Percentiles rank a stretch among this genome's conserved stretches.
These are phyloP conservation scores for Aureobasidium sp. DNA, from an alignment of 2,329 filamentous ascomycete species.

Conservation along the genomic window DNA sequence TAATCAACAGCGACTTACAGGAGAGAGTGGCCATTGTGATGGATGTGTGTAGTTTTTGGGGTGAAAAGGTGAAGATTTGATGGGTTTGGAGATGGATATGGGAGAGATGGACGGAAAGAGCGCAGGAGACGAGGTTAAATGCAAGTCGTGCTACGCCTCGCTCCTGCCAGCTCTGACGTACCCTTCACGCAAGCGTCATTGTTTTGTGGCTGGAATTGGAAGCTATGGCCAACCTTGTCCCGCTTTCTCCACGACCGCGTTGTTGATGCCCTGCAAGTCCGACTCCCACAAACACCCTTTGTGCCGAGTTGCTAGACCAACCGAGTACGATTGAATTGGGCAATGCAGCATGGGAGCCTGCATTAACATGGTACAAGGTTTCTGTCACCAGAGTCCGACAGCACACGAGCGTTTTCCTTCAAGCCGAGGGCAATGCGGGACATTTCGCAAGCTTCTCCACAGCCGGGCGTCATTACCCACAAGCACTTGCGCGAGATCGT, in stretches of 20 bases:
- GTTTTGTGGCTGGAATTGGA: slow-evolving; percentile 6
- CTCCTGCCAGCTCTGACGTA: slow-evolving; percentile 10
- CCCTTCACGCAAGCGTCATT: background rate
- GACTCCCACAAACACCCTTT: slow-evolving; percentile 10
- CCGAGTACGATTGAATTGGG: background rate
- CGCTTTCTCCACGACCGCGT: slow-evolving; percentile 5
- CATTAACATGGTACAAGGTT: background rate
- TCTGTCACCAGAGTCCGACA: background rate
- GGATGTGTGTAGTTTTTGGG: slow-evolving; percentile 17
- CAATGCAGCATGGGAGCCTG: background rate
- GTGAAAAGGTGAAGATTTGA: background rate
- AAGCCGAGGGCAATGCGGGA: background rate
- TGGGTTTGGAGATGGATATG: slow-evolving; percentile 13
- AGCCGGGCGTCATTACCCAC: slow-evolving; percentile 11
- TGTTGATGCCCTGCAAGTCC: background rate
- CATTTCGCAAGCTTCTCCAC: slow-evolving; percentile 4
- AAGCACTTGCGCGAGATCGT: slow-evolving; percentile 8
- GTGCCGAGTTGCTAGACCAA: background rate
- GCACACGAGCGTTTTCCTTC: background rate
- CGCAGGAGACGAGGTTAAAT: slow-evolving; percentile 16
- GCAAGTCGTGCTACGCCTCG: slow-evolving; percentile 11
- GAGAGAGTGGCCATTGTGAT: slow-evolving; percentile 50
- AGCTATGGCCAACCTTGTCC: slow-evolving; percentile 5
- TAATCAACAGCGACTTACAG: slow-evolving; percentile 40
- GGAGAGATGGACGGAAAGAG: slow-evolving; percentile 9